A percentile compares a stretch with the other conserved stretches of the same genome.
phyloP scores from a whole-genome alignment of 2,329 filamentous ascomycete genomes.

The Escovopsis sp. region DNA sequence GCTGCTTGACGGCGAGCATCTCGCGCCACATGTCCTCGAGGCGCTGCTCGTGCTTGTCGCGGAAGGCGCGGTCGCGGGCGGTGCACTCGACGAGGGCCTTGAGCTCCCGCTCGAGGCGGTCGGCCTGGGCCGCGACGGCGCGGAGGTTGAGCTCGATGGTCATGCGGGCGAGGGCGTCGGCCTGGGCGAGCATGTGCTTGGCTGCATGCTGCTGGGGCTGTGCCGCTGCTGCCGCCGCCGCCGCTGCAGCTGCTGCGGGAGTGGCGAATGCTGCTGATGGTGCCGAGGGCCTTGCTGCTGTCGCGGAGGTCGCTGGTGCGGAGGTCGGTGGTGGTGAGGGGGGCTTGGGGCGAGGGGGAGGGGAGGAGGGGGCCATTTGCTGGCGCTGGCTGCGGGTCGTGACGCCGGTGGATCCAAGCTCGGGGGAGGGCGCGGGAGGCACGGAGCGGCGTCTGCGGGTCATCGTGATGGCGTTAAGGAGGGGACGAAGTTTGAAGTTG shows the following conservation, averaged over 20 bases:
- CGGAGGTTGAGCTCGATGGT: slow-evolving; percentile 23
- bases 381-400: background rate
- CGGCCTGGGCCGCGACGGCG: slow-evolving; percentile 13
- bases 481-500: background rate
- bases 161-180: slow-evolving; percentile 22
- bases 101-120: slow-evolving; percentile 18
- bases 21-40: slow-evolving; percentile 17
- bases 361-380: too few species aligned
- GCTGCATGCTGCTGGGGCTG: background rate
- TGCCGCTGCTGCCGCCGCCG: background rate
- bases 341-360: background rate
- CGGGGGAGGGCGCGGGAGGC: slow-evolving; percentile 5
- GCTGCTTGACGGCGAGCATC: slow-evolving; percentile 16
- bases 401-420: background rate
- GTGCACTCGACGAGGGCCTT: slow-evolving; percentile 13
- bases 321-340: background rate
- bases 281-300: background rate
- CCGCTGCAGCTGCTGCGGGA: too few species aligned
- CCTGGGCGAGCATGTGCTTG: slow-evolving; percentile 10
- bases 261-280: background rate
- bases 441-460: slow-evolving; percentile 8
- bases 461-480: slow-evolving; percentile 1
- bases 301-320: background rate
- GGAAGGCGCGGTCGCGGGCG: slow-evolving; percentile 15
- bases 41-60: slow-evolving; percentile 15